Evolutionary conservation across 768 basidiomycete genomes (phyloP), one percentile per base, ranked within the genome.

Genomic region (Hortiboletus campestris): DNA sequence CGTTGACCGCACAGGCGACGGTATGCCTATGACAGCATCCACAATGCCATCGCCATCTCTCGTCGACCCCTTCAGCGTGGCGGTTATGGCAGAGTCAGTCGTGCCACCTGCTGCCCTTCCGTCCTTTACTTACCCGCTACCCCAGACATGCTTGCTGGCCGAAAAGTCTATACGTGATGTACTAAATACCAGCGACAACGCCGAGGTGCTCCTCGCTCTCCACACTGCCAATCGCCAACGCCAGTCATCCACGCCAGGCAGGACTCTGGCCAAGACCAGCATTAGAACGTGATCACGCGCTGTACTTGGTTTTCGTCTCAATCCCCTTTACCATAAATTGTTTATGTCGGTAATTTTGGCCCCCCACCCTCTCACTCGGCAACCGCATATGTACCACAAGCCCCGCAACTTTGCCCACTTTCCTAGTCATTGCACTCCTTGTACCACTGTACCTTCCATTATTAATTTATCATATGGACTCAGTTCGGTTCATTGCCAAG

Each of bases 11-110:
- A 55, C 66, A 91, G 89, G 55, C 79, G 84, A 53, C 78, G 89
- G 65, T 91, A 91, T 64, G 81, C 86, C 0, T 84, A 88, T 63
- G 89, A 91, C 59, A 82, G 84, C 12, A 89, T 92, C 51, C 91
- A 92, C 69, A 92, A 91, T 65, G 81, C 83, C 10, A 89, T 92
- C 65, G 76, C 90, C 17, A 80, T 79, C 55, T 84, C 86, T 63
- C 84, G 84, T 43, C 81, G 83, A 19, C 74, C 82, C 17, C 74
- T 90, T 16, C 79, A 84, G 57, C 77, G 80, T 2, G 74, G 81
- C 14, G 81, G 82, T 34, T 83, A 84, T 58, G 76, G 76, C 53
- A 73, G 80, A 62, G 81, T 83, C 64, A 60, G 81, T 75, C 53
- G 9, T 25, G 4, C 12, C 13, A 1, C 4, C 12, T 25, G 14